Conservation (phyloP, 2,329 filamentous ascomycete species). For the Erysiphe pulchra region DNA sequence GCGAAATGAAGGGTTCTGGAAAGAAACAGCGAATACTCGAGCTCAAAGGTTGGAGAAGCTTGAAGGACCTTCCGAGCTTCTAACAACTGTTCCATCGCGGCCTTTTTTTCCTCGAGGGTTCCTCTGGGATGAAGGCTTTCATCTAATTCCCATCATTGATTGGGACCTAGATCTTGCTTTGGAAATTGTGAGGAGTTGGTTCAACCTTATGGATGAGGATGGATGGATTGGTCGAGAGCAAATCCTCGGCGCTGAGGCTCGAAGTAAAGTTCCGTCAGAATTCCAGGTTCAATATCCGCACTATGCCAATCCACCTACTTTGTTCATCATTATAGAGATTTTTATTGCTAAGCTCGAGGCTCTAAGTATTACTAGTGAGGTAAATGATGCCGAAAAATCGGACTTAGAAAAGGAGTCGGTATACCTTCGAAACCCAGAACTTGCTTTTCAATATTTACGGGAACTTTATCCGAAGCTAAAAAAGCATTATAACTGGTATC, state of each 20-base stretch:
- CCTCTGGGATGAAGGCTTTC: slow-evolving; percentile 95
- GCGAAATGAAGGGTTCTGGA: slow-evolving; percentile 87
- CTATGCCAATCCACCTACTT: slow-evolving; percentile 86
- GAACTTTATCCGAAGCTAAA: slow-evolving; percentile 68
- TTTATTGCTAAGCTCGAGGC: slow-evolving; percentile 55
- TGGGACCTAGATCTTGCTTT: slow-evolving; percentile 78
- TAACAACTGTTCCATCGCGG: slow-evolving; percentile 71
- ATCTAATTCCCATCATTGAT: slow-evolving; percentile 70
- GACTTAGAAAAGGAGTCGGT: slow-evolving; percentile 26
- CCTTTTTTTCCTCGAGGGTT: slow-evolving; percentile 95
- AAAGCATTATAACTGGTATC: slow-evolving; percentile 86
- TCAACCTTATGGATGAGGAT: slow-evolving; percentile 83
- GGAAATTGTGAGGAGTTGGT: slow-evolving; percentile 87
- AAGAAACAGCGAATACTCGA: slow-evolving; percentile 62
- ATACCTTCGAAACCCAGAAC: slow-evolving; percentile 39
- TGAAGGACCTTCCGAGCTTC: slow-evolving; percentile 70
- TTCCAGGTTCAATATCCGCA: slow-evolving; percentile 94
- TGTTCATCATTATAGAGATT: slow-evolving; percentile 68
- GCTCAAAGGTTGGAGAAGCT: slow-evolving; percentile 37
- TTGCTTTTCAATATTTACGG: slow-evolving; percentile 44
- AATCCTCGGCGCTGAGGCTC: slow-evolving; percentile 73
- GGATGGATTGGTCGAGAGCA: slow-evolving; percentile 96
- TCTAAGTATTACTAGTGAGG: slow-evolving; percentile 21
- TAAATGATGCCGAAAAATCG: slow-evolving; percentile 18
- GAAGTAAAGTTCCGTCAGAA: slow-evolving; percentile 78